phyloP scores from a whole-genome alignment of 1,139 yeast species.

The Cylindricascospora bacillispora region DNA sequence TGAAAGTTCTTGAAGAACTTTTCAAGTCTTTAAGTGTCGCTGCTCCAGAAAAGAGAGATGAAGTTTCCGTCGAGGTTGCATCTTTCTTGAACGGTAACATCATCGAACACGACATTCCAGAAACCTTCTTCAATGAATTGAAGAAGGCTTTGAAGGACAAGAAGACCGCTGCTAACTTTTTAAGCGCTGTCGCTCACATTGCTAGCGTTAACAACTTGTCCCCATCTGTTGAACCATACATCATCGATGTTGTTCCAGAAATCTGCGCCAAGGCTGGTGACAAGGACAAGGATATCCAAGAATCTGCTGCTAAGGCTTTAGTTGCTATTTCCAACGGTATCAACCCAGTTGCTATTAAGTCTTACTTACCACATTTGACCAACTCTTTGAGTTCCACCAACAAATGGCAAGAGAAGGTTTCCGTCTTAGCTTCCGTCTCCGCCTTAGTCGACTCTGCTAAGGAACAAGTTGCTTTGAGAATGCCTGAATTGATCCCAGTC shows the following conservation, averaged over 20 bases:
- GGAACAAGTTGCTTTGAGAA: constrained; percentile 91
- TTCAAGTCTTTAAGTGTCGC: constrained; percentile 89
- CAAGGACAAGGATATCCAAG: constrained; percentile 67
- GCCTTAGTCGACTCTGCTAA: constrained; percentile 90
- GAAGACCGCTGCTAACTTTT: constrained; percentile 70
- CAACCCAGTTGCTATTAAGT: constrained; percentile 91
- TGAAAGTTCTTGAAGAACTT: constrained; percentile 81
- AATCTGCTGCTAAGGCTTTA: constrained; percentile 61
- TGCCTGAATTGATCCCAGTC: constrained; percentile 98
- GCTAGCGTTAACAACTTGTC: constrained; percentile 68
- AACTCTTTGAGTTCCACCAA: constrained; percentile 56
- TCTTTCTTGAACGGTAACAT: constrained; percentile 92
- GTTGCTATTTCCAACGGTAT: constrained; percentile 64
- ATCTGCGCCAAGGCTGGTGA: constrained; percentile 80
- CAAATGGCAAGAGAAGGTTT: constrained; percentile 98
- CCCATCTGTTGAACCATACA: constrained; percentile 91
- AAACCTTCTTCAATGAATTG: constrained; percentile 69
- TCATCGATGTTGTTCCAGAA: constrained; percentile 60
- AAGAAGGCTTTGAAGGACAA: constrained; percentile 65
- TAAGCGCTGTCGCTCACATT: constrained; percentile 75
- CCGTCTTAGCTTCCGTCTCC: constrained; percentile 72
- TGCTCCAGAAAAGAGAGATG: constrained; percentile 64
- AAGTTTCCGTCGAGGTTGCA: constrained; percentile 83
- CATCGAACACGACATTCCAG: constrained; percentile 97
- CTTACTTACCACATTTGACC: constrained; percentile 71